These are phyloP conservation scores for Chytriomyces hyalinus DNA, from an alignment of 192 early-diverging fungal genomes.

Conservation along the genomic window DNA sequence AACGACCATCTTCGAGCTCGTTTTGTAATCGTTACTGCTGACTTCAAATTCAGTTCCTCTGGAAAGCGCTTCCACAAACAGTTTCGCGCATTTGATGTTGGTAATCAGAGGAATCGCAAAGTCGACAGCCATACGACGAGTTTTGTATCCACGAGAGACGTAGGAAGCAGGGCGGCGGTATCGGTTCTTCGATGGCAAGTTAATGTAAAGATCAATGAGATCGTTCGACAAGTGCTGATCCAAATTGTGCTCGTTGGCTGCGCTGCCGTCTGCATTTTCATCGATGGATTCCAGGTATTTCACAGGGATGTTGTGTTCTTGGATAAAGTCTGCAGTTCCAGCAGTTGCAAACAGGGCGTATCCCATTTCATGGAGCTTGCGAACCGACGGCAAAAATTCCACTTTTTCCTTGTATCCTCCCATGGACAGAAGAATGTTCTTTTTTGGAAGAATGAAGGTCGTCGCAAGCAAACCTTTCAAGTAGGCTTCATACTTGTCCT, in stretches of 20 bases:
- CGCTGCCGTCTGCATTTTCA: constrained; percentile 53
- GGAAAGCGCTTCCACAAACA: constrained; percentile 94
- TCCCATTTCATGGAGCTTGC: constrained; percentile 80
- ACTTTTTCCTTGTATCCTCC: constrained; percentile 98
- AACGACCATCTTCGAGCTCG: constrained; percentile 79
- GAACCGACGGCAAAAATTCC: constrained; percentile 92
- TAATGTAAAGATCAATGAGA: constrained; percentile 98
- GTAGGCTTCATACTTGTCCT: constrained; percentile 98
- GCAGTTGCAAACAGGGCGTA: constrained; percentile 94
- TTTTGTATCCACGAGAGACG: constrained; percentile 90
- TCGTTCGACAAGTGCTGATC: constrained; percentile 96
- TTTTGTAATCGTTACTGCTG: constrained; percentile 86
- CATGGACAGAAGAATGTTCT: constrained; percentile 96
- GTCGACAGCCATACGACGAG: constrained; percentile 97
- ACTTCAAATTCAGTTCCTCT: constrained; percentile 77
- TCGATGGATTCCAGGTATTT: constrained; percentile 91
- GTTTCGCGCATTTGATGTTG: constrained; percentile 98
- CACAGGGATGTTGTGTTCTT: constrained; percentile 90
- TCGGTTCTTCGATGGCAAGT: constrained; percentile 95
- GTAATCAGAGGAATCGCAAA: constrained; percentile 96
- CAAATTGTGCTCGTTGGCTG: constrained; percentile 81
- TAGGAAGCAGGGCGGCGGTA: constrained; percentile 96
- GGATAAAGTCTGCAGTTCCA: constrained; percentile 96
- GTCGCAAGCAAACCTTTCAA: constrained; percentile 94
- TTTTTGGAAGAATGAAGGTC: constrained; percentile 89